Evolutionary conservation across 148 eudicot genomes (phyloP), one percentile per base, ranked within the genome.

Genomic region (Camellia sinensis): DNA sequence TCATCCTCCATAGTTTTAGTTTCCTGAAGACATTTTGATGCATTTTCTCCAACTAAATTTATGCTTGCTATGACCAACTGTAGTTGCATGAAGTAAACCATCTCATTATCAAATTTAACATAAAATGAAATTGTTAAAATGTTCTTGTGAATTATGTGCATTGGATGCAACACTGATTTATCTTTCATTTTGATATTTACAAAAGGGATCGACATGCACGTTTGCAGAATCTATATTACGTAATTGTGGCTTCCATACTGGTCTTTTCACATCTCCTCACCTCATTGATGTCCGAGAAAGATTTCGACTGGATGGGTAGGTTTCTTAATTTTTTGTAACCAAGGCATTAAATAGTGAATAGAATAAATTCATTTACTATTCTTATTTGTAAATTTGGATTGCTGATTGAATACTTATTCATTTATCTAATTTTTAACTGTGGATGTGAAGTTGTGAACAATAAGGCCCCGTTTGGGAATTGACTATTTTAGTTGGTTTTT

Each of bases 201-300:
- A 79, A 75, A 80, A 96, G 99, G 99, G 99, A 80, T 96, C 99
- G 68, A 96, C 99, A 67, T 95, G 99, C 87, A 85, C 82, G 18
- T 96, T 96, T 84, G 60, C 90, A 9, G 99, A 96, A 80, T 92
- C 98, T 71, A 91, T 96, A 82, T 85, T 96, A 78, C 98, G 92
- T 67, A 89, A 89, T 78, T 96, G 93, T 86, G 99, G 97, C 71
- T 96, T 93, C 84, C 93, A 67, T 80, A 96, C 99, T 14, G 99
- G 99, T 67, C 95, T 96, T 76, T 96, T 96, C 87, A 96, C 99
- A 56, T 96, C 99, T 74, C 99, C 99, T 29, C 99, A 96, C 86
- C 97, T 96, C 78, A 93, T 96, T 83, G 99, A 96, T 82, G 93
- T 96, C 65, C 91, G 97, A 67, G 99, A 96, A 87, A 93, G 99